Conservation (phyloP, 805 yeast species). For the Metschnikowia lochheadii region DNA sequence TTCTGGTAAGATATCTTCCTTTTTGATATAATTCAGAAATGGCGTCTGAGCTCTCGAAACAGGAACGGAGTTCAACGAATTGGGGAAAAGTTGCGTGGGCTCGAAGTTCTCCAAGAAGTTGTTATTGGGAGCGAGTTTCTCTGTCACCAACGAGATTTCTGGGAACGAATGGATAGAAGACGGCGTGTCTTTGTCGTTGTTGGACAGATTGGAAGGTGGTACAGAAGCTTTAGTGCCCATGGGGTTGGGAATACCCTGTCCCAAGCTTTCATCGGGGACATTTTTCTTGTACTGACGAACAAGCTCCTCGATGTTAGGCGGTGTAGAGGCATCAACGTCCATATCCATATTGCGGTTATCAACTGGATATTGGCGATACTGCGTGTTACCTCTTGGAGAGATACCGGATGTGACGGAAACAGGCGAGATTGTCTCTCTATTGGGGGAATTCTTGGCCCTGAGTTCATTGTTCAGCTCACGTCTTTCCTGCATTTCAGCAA, state of each 20-base stretch:
- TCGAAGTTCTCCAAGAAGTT: conserved; percentile 50
- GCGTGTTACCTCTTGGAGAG: conserved; percentile 6
- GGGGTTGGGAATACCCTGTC: background rate
- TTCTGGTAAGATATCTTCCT: conserved; percentile 5
- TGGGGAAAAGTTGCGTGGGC: conserved; percentile 55
- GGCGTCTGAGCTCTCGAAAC: conserved; percentile 39
- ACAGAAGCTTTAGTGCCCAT: conserved; percentile 1
- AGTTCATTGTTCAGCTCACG: background rate
- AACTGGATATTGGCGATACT: background rate
- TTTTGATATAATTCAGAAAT: conserved; percentile 1
- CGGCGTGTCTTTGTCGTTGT: conserved; percentile 29
- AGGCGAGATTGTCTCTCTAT: background rate
- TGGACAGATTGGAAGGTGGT: conserved; percentile 2
- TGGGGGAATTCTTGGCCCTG: background rate
- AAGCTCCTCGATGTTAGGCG: conserved; percentile 29
- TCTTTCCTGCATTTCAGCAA: conserved; percentile 38
- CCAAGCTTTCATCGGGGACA: conserved; percentile 2
- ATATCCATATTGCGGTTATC: background rate
- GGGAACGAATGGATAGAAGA: conserved; percentile 41
- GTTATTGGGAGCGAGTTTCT: conserved; percentile 44
- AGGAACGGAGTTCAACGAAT: conserved; percentile 31
- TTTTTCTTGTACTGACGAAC: conserved; percentile 30
- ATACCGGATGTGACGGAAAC: conserved; percentile 5
- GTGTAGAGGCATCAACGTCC: background rate
- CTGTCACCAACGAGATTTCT: conserved; percentile 54